phyloP scores from a whole-genome alignment of 176 grass and related monocot species.

The Carex myosuroides region DNA sequence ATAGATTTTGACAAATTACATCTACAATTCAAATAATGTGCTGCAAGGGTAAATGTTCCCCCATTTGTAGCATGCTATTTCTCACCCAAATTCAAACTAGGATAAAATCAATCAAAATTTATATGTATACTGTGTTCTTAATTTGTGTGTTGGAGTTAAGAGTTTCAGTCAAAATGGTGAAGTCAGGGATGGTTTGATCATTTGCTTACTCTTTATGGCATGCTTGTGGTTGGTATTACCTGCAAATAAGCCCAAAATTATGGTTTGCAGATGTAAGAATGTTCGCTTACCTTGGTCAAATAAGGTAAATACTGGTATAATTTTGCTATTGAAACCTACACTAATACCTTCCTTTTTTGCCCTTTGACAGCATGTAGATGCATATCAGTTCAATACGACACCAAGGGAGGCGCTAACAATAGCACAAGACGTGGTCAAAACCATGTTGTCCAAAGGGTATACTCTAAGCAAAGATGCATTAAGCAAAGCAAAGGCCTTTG shows the following conservation, averaged over 20 bases:
- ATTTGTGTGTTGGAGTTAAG: neutral
- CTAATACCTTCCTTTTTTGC: neutral
- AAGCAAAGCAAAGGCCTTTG: slow-evolving; percentile 78
- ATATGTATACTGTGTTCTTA: neutral
- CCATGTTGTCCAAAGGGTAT: slow-evolving; percentile 69
- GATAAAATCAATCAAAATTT: neutral
- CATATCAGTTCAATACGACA: slow-evolving; percentile 58
- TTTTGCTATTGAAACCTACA: neutral
- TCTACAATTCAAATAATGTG: neutral
- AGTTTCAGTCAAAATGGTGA: neutral
- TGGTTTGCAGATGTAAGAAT: neutral
- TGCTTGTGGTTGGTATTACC: neutral
- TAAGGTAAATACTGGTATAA: neutral
- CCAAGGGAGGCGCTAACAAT: slow-evolving; percentile 63
- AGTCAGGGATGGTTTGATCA: neutral
- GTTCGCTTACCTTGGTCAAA: neutral
- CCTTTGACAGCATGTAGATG: slow-evolving; percentile 40
- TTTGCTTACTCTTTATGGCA: neutral
- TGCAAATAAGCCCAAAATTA: neutral
- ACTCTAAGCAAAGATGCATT: slow-evolving; percentile 84
- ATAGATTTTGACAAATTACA: neutral
- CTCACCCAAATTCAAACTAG: neutral
- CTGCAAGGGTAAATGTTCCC: neutral
- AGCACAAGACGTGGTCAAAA: slow-evolving; percentile 79
- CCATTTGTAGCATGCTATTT: neutral